phyloP scores from a whole-genome alignment of 345 rosid species.

The Carallia brachiata region DNA sequence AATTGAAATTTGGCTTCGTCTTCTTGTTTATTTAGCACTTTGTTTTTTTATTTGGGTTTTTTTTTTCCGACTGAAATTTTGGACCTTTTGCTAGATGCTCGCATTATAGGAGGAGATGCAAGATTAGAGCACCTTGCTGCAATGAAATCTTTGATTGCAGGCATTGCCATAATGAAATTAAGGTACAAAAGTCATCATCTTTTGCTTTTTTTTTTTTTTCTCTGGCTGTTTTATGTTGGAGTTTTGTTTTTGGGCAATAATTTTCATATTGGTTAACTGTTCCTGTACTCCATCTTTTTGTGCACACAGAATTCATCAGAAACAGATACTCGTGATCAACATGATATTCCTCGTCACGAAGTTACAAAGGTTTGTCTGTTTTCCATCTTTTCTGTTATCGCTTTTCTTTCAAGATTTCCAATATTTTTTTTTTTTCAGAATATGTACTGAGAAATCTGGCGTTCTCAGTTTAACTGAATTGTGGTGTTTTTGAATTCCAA shows the following conservation, averaged over 20 bases:
- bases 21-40: background rate
- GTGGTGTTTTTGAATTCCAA: too few relatives aligned
- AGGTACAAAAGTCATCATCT: constrained; percentile 36
- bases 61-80: background rate
- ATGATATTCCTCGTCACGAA: constrained; percentile 79
- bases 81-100: constrained; percentile 45
- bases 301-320: constrained; percentile 55
- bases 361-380: constrained; percentile 51
- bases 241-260: background rate
- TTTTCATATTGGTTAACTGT: constrained; percentile 3
- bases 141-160: constrained; percentile 78
- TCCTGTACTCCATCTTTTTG: background rate
- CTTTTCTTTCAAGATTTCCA: background rate
- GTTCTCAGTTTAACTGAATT: too few relatives aligned
- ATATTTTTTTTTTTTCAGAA: background rate
- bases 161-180: constrained; percentile 89
- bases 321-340: constrained; percentile 46
- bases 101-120: constrained; percentile 83
- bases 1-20: background rate
- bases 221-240: background rate
- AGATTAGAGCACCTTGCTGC: constrained; percentile 84
- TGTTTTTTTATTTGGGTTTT: background rate
- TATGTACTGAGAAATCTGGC: too few relatives aligned
- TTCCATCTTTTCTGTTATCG: background rate
- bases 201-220: background rate